Percentiles rank a stretch among this genome's conserved stretches.
These are phyloP conservation scores for Inga oerstediana DNA, from an alignment of 306 rosid species.

Conservation along the genomic window DNA sequence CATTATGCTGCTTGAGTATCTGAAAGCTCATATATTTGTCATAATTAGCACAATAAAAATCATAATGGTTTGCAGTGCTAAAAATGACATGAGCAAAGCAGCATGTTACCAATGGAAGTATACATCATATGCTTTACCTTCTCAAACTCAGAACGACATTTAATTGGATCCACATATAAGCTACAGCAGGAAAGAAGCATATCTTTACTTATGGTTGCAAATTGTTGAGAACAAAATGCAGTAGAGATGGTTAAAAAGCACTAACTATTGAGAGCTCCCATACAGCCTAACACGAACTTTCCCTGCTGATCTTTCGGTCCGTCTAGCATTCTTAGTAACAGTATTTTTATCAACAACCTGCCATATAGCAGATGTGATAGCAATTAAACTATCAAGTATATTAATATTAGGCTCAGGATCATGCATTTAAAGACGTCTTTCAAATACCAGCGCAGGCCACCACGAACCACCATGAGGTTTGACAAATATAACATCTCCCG, in stretches of 20 bases:
- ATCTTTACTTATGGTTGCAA: not conserved
- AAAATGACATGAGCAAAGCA: not conserved
- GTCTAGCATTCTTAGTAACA: slow-evolving; percentile 36
- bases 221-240: slow-evolving; percentile 8
- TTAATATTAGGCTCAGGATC: slow-evolving; percentile 1
- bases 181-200: slow-evolving; percentile 44
- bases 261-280: slow-evolving; percentile 65
- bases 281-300: slow-evolving; percentile 70
- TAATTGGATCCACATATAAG: slow-evolving; percentile 60
- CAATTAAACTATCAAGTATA: slow-evolving; percentile 2
- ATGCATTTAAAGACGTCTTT: not conserved
- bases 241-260: slow-evolving; percentile 20
- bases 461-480: slow-evolving; percentile 49
- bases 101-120: not conserved
- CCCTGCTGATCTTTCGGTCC: slow-evolving; percentile 21
- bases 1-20: slow-evolving; percentile 44
- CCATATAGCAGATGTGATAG: slow-evolving; percentile 24
- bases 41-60: not conserved
- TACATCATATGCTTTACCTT: slow-evolving; percentile 39
- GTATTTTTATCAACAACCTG: slow-evolving; percentile 63
- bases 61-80: slow-evolving; percentile 14
- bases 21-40: slow-evolving; percentile 26
- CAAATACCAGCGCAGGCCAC: slow-evolving; percentile 82
- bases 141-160: slow-evolving; percentile 58
- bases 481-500: slow-evolving; percentile 11